phyloP scores from a whole-genome alignment of 139 green algal genomes.

The Tetradesmus obliquus region DNA sequence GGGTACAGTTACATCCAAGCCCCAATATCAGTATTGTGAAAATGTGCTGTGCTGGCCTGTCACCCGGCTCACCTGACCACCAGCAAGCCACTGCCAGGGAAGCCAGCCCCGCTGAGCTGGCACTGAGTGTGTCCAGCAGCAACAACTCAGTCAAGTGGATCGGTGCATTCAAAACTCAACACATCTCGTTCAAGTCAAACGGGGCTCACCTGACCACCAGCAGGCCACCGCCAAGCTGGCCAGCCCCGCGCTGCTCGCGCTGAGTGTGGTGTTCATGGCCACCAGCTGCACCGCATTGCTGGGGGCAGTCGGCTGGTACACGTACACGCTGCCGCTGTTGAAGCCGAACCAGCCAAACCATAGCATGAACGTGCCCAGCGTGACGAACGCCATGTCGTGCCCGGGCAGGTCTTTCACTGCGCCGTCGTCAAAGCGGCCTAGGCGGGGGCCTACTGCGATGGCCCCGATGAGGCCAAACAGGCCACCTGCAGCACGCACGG shows the following conservation, averaged over 20 bases:
- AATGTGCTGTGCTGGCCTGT: too few species aligned
- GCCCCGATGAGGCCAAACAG: slow-evolving; percentile 59
- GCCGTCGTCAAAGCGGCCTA: slow-evolving; percentile 63
- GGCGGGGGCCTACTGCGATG: slow-evolving; percentile 46
- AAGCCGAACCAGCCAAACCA: slow-evolving; percentile 68
- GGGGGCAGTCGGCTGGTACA: slow-evolving; percentile 24
- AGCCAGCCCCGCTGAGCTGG: slow-evolving; percentile 21
- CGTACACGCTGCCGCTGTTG: slow-evolving; percentile 61
- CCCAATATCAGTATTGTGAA: neutral
- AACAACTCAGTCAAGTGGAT: too few species aligned
- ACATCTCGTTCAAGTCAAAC: too few species aligned
- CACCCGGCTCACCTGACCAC: slow-evolving; percentile 2
- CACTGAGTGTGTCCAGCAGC: neutral
- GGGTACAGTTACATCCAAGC: neutral
- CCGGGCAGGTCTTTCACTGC: slow-evolving; percentile 50
- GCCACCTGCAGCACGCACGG: slow-evolving; percentile 50
- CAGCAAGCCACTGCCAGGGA: neutral
- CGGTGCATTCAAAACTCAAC: too few species aligned
- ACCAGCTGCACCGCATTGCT: neutral
- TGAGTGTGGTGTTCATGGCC: slow-evolving; percentile 59
- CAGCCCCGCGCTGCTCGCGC: slow-evolving; percentile 9
- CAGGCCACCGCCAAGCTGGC: slow-evolving; percentile 4
- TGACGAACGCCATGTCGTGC: slow-evolving; percentile 59
- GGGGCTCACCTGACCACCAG: slow-evolving; percentile 28
- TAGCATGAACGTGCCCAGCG: slow-evolving; percentile 59